Base-by-base conservation (phyloP, 1,139 yeast genomes). In the Pichia cactophila region DNA sequence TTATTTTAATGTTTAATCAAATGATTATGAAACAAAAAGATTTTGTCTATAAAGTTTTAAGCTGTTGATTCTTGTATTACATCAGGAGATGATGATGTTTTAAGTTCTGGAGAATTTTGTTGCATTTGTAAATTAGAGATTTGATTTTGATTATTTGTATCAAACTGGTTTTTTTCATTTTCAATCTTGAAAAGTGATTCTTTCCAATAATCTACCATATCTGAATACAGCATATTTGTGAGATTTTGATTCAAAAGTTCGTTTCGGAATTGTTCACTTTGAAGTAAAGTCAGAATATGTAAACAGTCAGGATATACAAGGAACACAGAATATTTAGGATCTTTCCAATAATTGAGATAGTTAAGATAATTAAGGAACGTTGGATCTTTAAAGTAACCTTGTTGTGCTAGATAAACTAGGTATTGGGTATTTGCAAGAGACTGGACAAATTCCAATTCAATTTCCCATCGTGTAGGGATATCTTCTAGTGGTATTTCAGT, bases 371-470 rank as follows among this genome's bases (percentile, higher is more conserved):
- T 75, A 35, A 86, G 66, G 57, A 86, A 86, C 50, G 73, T 73
- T 23, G 72, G 76, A 57, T 80, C 81, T 46, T 78, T 79, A 40
- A 86, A 69, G 58, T 80, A 81, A 53, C 81, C 82, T 56, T 79
- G 81, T 63, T 86, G 94, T 0, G 94, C 94, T 42, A 86, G 69
- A 58, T 78, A 84, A 59, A 82, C 80, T 51, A 86, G 70, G 58
- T 86, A 86, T 64, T 81, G 89, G 42, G 87, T 81, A 62, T 86
- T 86, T 20, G 90, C 80, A 45, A 86, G 71, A n/a, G 90, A 80
- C 65, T 86, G 95, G 7, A 86, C 87, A 64, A 86, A 86, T 62
- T 85, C 95, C 35, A 85, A 72, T 60, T 85, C 95, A 35, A 85
- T 79, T 59, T 86, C 95, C 86, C 90, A 86, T 56, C 94, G 66